Evolutionary conservation across 2,329 filamentous ascomycete species (phyloP), one percentile per base, ranked within the genome.

Genomic region (Penicillium griseofulvum): DNA sequence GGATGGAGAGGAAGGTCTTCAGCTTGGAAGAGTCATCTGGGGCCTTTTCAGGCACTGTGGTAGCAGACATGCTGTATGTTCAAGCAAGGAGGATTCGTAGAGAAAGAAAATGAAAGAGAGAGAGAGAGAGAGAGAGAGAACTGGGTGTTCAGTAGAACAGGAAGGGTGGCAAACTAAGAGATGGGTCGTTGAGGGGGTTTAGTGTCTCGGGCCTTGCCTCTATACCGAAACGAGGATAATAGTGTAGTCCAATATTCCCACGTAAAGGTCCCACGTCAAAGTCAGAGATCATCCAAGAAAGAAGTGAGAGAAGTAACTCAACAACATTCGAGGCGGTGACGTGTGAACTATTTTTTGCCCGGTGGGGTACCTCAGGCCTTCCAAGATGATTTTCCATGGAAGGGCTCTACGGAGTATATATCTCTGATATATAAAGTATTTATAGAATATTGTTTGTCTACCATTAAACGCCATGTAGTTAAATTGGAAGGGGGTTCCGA

Each of bases 1-100:
- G 77, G 64, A 97, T 96, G 51, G 87, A 85, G 58, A 97, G 75
- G 69, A 97, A 96, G 1, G 90, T 95, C 76, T 86, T 89, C 68
- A 97, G 80, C 81, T 96, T 96, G 63, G 89, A 93, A 63, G 85
- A 86, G 56, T 97, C 92, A 77, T 90, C 91, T 62, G 82, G 80
- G 16, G 78, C 74, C 73, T 86, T 85, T 68, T 86, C 83, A 31
- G 72, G 67, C 37, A 69, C 59, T 47, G 62, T 62, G 29, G 65
- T 56, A 38, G 74, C 67, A 42, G 71, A 70, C 59, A 74, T 72
- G 44, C 60, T 58, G 48, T 31, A 10, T 36, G 12, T 43, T 43
- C 37, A 33, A 34, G 17, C 19, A 19, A 37, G 38, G 36, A 49
- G 47, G 36, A 54, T 42, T 29, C 42, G 36, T 29, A 28, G 37